Conservation (phyloP, 179 eudicot species). For the Sideroxylon spinosum region DNA sequence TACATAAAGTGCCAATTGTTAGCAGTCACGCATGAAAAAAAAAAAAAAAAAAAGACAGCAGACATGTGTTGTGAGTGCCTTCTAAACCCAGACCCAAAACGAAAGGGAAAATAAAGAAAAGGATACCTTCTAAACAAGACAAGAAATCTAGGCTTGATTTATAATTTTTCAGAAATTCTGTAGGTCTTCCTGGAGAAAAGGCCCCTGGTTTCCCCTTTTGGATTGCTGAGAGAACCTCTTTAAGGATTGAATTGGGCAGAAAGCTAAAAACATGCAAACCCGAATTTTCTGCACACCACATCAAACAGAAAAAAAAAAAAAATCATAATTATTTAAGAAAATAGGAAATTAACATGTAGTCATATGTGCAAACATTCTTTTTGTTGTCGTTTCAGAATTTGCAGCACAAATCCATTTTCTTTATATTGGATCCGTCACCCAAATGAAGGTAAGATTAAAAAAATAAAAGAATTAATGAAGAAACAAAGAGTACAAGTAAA, state of each 20-base stretch:
- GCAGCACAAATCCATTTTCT: no score
- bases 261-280: conserved; percentile 99
- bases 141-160: conserved; percentile 80
- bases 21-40: neutral
- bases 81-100: neutral
- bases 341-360: no score
- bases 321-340: no score
- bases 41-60: neutral
- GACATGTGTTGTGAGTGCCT: neutral
- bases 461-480: neutral
- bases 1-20: neutral
- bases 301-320: neutral
- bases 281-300: conserved; percentile 73
- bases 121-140: conserved; percentile 80
- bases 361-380: no score
- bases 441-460: neutral
- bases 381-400: no score
- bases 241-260: conserved; percentile 89
- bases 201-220: conserved; percentile 95
- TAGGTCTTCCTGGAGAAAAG: conserved; percentile 95
- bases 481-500: neutral
- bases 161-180: conserved; percentile 82
- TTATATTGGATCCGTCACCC: neutral
- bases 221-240: conserved; percentile 76
- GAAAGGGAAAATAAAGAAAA: conserved; percentile 3